Percentiles rank a stretch among this genome's conserved stretches.
These are phyloP conservation scores for Setaria italica DNA, from an alignment of 202 grass and related monocot species.

Conservation along the genomic window DNA sequence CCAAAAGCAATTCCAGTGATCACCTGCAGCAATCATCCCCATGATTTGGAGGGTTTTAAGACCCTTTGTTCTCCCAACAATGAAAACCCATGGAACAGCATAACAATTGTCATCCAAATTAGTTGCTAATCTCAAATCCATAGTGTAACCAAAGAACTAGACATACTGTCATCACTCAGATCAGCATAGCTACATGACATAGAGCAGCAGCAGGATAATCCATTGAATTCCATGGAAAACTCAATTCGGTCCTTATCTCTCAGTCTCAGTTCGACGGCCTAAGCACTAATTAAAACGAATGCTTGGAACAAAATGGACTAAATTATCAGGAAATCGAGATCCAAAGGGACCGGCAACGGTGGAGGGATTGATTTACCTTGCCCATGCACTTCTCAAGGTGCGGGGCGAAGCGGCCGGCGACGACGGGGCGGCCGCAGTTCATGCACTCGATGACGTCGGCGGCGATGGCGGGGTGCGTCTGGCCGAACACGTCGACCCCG, in stretches of 20 bases:
- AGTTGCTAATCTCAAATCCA: slow-evolving; percentile 4
- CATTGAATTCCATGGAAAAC: not conserved
- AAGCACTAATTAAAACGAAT: not conserved
- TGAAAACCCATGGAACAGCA: not conserved
- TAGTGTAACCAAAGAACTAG: not conserved
- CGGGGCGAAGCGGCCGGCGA: slow-evolving; percentile 88
- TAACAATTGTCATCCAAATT: not conserved
- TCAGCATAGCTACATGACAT: not conserved
- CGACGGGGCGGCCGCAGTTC: slow-evolving; percentile 87
- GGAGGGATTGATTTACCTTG: slow-evolving; percentile 60
- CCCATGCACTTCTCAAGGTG: slow-evolving; percentile 99
- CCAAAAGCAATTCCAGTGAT: not conserved
- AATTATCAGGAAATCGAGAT: not conserved
- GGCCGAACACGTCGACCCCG: slow-evolving; percentile 80
- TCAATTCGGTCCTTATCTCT: not conserved
- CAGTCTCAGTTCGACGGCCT: not conserved
- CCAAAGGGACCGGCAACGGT: not conserved
- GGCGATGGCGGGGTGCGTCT: slow-evolving; percentile 78
- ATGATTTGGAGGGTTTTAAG: not conserved
- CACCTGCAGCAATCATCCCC: too few relatives aligned
- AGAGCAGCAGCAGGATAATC: not conserved
- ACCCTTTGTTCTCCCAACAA: not conserved
- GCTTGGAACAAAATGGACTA: not conserved
- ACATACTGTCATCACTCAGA: not conserved
- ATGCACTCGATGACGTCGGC: slow-evolving; percentile 82